phyloP scores from a whole-genome alignment of 2,329 filamentous ascomycete genomes.

The Phaeosphaeriaceae sp. region DNA sequence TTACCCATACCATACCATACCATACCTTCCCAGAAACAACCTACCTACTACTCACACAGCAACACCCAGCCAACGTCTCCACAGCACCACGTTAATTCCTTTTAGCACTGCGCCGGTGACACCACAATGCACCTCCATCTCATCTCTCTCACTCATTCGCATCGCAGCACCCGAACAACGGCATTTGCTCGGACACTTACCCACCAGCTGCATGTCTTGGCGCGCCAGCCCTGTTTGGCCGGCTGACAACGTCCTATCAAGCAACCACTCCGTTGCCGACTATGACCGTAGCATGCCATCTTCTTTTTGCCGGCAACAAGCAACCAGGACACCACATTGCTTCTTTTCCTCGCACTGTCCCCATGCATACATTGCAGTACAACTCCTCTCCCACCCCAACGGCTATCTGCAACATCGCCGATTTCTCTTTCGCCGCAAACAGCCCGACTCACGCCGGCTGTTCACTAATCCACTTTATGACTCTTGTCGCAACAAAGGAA shows the following conservation, averaged over 20 bases:
- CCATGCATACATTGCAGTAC: neutral
- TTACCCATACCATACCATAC: no score
- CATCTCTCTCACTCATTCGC: constrained; percentile 13
- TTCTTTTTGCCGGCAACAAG: neutral
- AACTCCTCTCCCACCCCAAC: neutral
- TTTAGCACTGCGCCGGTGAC: constrained; percentile 1
- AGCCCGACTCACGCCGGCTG: constrained; percentile 15
- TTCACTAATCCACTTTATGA: constrained; percentile 28
- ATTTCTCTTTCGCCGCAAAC: constrained; percentile 24
- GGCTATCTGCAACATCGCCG: neutral
- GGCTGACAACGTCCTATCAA: neutral
- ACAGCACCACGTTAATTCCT: no score
- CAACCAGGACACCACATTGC: no score
- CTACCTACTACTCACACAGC: neutral
- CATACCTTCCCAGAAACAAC: no score
- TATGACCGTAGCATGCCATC: neutral
- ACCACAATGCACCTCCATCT: constrained; percentile 9
- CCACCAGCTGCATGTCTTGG: constrained; percentile 15
- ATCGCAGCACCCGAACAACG: constrained; percentile 14
- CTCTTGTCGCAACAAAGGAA: constrained; percentile 26
- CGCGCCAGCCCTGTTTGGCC: constrained; percentile 5
- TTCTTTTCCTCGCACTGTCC: no score
- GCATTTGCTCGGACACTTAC: constrained; percentile 15
- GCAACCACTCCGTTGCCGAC: neutral
- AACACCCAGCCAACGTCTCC: no score